Conservation (phyloP, 176 grass and related monocot genomes). For the Olyra latifolia region DNA sequence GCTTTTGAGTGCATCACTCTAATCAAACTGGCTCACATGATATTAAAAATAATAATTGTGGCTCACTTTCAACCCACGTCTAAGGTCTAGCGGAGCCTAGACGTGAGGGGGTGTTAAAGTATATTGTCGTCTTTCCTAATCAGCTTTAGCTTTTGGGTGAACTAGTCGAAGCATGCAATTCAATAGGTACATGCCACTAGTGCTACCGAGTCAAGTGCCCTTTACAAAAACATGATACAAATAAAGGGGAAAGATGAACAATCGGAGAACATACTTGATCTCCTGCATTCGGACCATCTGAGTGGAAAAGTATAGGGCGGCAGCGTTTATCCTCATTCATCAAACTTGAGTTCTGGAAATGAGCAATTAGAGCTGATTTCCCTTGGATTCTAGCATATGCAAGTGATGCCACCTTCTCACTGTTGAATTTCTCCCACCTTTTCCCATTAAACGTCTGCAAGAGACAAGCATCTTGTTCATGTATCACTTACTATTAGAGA, state of each 20-base stretch:
- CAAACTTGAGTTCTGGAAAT: constrained; percentile 96
- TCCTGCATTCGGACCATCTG: constrained; percentile 91
- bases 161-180: too few relatives aligned
- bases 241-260: constrained; percentile 16
- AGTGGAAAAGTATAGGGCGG: constrained; percentile 95
- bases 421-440: constrained; percentile 98
- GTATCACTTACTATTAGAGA: constrained; percentile 9
- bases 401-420: constrained; percentile 95
- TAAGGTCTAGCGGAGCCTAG: too few relatives aligned
- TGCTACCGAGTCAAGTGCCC: constrained; percentile 28
- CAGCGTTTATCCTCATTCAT: constrained; percentile 99
- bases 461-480: background rate
- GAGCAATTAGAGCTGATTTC: constrained; percentile 73
- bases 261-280: constrained; percentile 69
- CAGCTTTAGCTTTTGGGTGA: too few relatives aligned
- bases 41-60: too few relatives aligned
- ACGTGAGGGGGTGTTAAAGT: too few relatives aligned
- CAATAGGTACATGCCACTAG: constrained; percentile 9
- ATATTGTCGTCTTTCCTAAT: too few relatives aligned
- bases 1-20: too few relatives aligned
- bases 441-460: constrained; percentile 85
- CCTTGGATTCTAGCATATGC: constrained; percentile 99
- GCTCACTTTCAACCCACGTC: too few relatives aligned
- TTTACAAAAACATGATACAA: background rate
- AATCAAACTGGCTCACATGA: too few relatives aligned